Conservation (phyloP, 768 basidiomycete genomes). For the Hemileccinum rubropunctum region DNA sequence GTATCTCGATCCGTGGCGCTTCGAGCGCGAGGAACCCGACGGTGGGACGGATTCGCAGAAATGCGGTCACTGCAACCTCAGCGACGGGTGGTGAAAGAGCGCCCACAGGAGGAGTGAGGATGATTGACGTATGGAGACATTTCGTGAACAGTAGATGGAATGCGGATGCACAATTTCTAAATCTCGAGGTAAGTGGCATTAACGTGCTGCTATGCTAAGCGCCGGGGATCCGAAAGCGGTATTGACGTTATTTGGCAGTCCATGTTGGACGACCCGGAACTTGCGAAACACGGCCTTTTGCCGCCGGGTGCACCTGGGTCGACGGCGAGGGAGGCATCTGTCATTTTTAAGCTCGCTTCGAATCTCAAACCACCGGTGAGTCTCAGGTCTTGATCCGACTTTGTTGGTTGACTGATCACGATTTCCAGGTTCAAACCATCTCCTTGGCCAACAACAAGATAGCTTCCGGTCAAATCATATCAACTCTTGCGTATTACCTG, state of each 20-base stretch:
- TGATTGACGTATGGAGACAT: conserved; percentile 70
- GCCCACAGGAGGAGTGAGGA: conserved; percentile 32
- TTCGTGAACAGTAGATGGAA: conserved; percentile 75
- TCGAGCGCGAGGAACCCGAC: conserved; percentile 41
- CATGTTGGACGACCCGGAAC: conserved; percentile 72
- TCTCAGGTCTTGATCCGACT: not conserved
- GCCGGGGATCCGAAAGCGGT: not conserved
- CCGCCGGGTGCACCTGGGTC: conserved; percentile 71
- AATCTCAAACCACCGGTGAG: conserved; percentile 73
- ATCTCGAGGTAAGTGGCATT: conserved; percentile 67
- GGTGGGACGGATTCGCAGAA: conserved; percentile 58
- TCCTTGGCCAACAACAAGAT: conserved; percentile 83
- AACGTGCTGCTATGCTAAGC: not conserved
- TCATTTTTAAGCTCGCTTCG: conserved; percentile 85
- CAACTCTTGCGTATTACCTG: conserved; percentile 66
- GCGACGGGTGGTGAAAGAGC: conserved; percentile 8
- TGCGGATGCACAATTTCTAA: conserved; percentile 63
- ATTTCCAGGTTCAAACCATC: conserved; percentile 65
- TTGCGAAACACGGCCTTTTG: conserved; percentile 66
- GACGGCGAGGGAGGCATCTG: conserved; percentile 63
- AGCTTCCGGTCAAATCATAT: conserved; percentile 53
- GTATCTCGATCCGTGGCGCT: conserved; percentile 66
- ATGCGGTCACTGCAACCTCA: conserved; percentile 41
- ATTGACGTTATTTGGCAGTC: conserved; percentile 43
- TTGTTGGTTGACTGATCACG: not conserved